Conservation (phyloP, 2,329 filamentous ascomycete genomes). For the Alternaria rosae region DNA sequence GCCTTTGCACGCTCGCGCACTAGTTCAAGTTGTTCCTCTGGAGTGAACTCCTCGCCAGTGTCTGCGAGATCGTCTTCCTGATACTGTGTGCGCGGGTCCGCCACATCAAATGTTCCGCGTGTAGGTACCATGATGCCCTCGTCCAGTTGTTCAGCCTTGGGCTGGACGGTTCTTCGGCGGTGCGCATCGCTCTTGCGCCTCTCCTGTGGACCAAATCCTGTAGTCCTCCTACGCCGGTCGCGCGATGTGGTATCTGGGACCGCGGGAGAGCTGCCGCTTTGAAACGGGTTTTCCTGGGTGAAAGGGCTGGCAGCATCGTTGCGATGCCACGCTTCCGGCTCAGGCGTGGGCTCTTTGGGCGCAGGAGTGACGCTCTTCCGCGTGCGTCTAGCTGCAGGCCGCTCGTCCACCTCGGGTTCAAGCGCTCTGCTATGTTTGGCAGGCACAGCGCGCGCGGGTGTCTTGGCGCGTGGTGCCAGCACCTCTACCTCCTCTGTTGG, state of each 20-base stretch:
- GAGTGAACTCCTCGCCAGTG: conserved; percentile 90
- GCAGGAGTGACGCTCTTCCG: conserved; percentile 50
- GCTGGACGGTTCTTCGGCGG: conserved; percentile 54
- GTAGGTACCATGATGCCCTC: conserved; percentile 63
- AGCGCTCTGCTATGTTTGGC: conserved; percentile 53
- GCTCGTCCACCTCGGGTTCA: conserved; percentile 47
- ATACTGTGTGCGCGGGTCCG: conserved; percentile 56
- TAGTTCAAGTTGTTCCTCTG: conserved; percentile 81
- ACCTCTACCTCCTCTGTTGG: conserved; percentile 47
- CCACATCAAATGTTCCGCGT: conserved; percentile 66
- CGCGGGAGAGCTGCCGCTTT: conserved; percentile 78
- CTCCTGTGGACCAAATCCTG: conserved; percentile 52
- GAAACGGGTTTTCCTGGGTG: conserved; percentile 90
- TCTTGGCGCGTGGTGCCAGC: conserved; percentile 36
- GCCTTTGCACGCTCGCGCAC: conserved; percentile 70
- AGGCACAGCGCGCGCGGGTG: conserved; percentile 49
- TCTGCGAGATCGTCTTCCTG: conserved; percentile 61
- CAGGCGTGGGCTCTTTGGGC: conserved; percentile 54
- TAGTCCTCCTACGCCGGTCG: conserved; percentile 62
- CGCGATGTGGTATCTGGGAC: conserved; percentile 44
- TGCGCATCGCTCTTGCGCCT: conserved; percentile 53
- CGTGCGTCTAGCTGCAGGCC: conserved; percentile 46
- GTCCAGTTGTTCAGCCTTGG: conserved; percentile 56
- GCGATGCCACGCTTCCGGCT: conserved; percentile 59
- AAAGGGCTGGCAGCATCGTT: conserved; percentile 71